Base-by-base conservation (phyloP, 345 rosid genomes). In the Arabidopsis thaliana region DNA sequence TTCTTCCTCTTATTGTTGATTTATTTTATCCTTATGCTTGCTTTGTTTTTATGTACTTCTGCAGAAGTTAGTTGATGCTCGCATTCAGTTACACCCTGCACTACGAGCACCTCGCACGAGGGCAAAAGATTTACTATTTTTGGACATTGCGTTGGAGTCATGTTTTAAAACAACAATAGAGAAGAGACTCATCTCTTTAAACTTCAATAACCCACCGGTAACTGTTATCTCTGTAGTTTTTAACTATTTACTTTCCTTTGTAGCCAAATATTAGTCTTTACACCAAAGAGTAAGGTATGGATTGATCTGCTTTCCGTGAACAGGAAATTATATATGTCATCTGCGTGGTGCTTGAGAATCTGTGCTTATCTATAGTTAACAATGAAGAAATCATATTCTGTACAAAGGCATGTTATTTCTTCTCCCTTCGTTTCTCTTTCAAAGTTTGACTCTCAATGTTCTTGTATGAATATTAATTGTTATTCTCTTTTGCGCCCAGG, bases 91-190 rank as follows among this genome's bases (percentile, higher is more conserved):
- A 48, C 83, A 91, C 51, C 87, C 96, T 50, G 75, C 89, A 84
- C 81, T 92, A 45, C 75, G 60, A 60, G 89, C 88, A 79, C 78
- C 90, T 74, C 83, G 73, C 41, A 75, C 81, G 59, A 92, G 99
- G 78, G 83, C 90, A 71, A 95, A 89, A 84, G 97, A 95, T 84
- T 82, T 95, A 66, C 58, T 95, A 42, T 95, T 95, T 79, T 77
- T 95, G 82, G 99, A 92, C 81, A 83, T 90, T 63, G 93, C 97
- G 8, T 91, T 95, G 74, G 99, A 95, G 68, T 95, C 97, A 8
- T 80, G 88, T 58, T 93, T 92, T 68, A 92, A 92, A 80, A 95
- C 97, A 66, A 87, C 93, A 63, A 82, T 87, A 79, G 99, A 95
- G 81, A 89, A 93, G 78, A 93, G 96, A 57, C 83, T 89, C 4